These are phyloP conservation scores for Croton setiger DNA, from an alignment of 441 rosid genomes.

Conservation along the genomic window DNA sequence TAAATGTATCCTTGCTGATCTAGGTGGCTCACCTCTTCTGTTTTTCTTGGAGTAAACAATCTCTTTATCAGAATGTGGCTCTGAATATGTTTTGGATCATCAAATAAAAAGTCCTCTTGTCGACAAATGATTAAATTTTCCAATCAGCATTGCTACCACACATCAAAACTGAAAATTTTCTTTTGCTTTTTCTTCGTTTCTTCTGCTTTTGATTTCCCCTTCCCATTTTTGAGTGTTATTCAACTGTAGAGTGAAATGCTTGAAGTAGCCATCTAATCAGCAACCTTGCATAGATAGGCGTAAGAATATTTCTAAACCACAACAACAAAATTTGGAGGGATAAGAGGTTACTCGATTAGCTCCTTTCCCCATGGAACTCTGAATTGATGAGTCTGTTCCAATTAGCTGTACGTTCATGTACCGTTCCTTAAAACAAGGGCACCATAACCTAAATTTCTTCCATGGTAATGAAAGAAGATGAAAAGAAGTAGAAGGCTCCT, in stretches of 20 bases:
- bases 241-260: not conserved
- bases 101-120: not conserved
- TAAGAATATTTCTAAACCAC: not conserved
- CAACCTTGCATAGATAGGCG: not conserved
- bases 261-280: not conserved
- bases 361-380: too few relatives aligned
- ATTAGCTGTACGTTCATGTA: too few relatives aligned
- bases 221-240: not conserved
- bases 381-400: too few relatives aligned
- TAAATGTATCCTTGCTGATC: not conserved
- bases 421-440: too few relatives aligned
- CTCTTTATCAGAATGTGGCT: conserved; percentile 1
- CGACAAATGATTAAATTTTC: not conserved
- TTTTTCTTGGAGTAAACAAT: not conserved
- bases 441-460: too few relatives aligned
- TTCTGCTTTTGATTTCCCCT: not conserved
- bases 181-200: not conserved
- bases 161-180: not conserved
- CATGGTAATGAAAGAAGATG: too few relatives aligned
- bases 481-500: too few relatives aligned
- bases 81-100: not conserved
- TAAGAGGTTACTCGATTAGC: not conserved
- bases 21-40: not conserved
- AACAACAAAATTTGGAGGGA: not conserved
- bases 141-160: not conserved